Evolutionary conservation across 345 rosid genomes (phyloP), one percentile per base, ranked within the genome.

Genomic region (Clausena lansium): DNA sequence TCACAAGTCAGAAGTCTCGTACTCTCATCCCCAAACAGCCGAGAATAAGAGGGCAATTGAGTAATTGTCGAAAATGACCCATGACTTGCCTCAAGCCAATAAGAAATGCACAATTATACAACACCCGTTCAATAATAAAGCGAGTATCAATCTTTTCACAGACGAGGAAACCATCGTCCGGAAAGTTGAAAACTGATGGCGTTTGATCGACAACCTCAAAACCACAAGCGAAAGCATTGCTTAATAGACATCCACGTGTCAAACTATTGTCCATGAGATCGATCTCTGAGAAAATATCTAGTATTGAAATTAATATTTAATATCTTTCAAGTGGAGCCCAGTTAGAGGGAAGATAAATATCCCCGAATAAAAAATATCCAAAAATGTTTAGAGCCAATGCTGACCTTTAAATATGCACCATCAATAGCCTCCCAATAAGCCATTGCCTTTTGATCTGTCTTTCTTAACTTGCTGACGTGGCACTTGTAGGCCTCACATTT

Each of bases 241-340:
- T n/a, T 61, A 7, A 7, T 4, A 15, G n/a, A 32, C 70, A 19
- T 60, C 80, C 82, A 83, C 85, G 80, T 79, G 85, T 54, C 82
- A 3, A 17, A 33, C 24, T 55, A 0, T 4, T 8, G 50, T 63
- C 85, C 85, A 83, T 38, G 27, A 72, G 82, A 83, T 61, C 15
- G 4, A 28, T 59, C 67, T 41, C 79, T 6, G 14, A 67, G 57
- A 82, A 82, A 78, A 82, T 82, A 81, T 82, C 71, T 62, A 10
- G 65, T 28, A 33, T 10, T 17, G 55, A 55, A 70, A 70, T 65
- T 60, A 67, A 66, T 70, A 52, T 62, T 63, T n/a, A 36, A 57
- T 54, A 57, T 76, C 66, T 55, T 32, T 22, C 22, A 4, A 28
- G 70, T 63, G 59, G 77, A 65, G 8, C 77, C 77, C 25, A 8